Base-by-base conservation (phyloP, 805 yeast genomes). In the Ogataea methylovora region DNA sequence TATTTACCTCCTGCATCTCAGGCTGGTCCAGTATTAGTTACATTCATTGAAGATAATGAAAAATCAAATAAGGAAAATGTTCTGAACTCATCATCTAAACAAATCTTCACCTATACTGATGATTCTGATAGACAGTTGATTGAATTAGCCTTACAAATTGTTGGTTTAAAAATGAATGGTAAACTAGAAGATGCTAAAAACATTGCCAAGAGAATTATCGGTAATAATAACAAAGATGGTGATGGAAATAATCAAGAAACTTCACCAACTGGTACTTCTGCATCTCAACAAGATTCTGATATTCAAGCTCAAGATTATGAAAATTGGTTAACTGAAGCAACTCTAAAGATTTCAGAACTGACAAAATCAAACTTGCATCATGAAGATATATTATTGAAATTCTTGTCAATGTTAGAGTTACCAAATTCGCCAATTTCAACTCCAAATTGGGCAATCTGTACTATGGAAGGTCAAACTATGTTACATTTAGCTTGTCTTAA, bases 91-190 rank as follows among this genome's bases (percentile, higher is more conserved):
- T 32, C 54, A 3, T 49, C 59, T 24, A 74, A 66, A 44, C 84
- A 76, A 49, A 68, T 84, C 1, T 92, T 92, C 58, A 87, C 97
- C 0, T 92, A 92, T 51, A 71, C 86, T 29, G 97, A 92, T 60
- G 98, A 92, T 53, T 84, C 96, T 8, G 98, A 92, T 58, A 73
- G 92, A 44, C 96, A 90, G 58, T 70, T 92, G 53, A 84, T 90
- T 52, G 98, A 92, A 60, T 67, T 92, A 42, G 98, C 98, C 2
- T 67, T 92, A 47, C 97, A 92, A 54, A 92, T 92, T 48, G 96
- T 92, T 27, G 98, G 98, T 2, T 67, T 88, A 58, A 90, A 90
- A 61, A 87, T 90, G 96, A 88, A 86, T 52, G 98, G 97, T 38
- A 80, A 81, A 49, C 64, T 92, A 38, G 97, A 92, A 52, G 97